Percentiles rank a stretch among this genome's conserved stretches.
Conservation (phyloP, 2,329 filamentous ascomycete genomes). For the Aspergillus ochraceoroseus region DNA sequence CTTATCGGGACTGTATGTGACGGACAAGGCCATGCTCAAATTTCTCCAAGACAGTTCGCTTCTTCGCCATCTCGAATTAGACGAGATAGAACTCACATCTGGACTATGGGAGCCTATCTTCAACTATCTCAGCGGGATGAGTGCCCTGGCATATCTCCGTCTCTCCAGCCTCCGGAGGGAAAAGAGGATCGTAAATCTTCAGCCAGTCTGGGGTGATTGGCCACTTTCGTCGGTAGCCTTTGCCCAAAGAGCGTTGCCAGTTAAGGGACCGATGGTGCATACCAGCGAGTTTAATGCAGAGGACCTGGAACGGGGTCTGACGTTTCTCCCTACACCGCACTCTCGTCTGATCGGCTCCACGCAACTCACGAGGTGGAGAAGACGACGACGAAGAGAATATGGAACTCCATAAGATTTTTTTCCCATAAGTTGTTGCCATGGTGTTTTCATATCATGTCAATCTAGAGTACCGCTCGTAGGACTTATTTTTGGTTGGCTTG, state of each 20-base stretch:
- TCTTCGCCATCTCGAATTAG: not conserved
- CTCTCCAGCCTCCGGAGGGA: not conserved
- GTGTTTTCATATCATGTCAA: no score
- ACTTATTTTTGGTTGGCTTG: no score
- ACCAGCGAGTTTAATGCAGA: not conserved
- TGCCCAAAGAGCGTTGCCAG: not conserved
- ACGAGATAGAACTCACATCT: slow-evolving; percentile 1
- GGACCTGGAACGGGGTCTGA: not conserved
- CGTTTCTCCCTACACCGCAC: not conserved
- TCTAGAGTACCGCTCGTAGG: no score
- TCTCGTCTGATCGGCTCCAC: not conserved
- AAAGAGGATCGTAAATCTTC: not conserved
- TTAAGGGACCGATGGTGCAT: not conserved
- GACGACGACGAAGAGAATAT: not conserved
- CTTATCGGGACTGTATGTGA: slow-evolving; percentile 2
- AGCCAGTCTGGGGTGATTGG: not conserved
- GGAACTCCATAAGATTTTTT: no score
- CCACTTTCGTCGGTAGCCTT: not conserved
- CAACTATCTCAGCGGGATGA: not conserved
- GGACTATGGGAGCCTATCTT: slow-evolving; percentile 1
- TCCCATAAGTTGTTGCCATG: no score
- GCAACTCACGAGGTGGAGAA: not conserved
- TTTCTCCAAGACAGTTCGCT: not conserved
- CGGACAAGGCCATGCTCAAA: not conserved
- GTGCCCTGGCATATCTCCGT: not conserved